A percentile compares a stretch with the other conserved stretches of the same genome.
Conservation (phyloP, 331 rosid genomes). For the Arachis monticola region DNA sequence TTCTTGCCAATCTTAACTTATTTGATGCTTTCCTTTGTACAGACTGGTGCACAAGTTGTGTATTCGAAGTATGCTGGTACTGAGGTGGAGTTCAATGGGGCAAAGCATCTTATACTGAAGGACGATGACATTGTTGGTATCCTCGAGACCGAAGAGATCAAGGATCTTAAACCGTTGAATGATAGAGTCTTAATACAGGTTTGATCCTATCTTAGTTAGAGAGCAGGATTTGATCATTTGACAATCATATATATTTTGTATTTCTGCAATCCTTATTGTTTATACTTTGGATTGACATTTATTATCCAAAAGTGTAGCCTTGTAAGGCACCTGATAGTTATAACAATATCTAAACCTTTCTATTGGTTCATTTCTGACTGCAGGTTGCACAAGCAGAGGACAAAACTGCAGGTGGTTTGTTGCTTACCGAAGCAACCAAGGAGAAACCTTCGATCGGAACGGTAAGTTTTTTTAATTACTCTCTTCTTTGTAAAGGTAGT, state of each 20-base stretch:
- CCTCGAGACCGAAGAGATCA: constrained; percentile 77
- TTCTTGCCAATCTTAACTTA: constrained; percentile 8
- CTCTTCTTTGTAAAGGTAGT: background rate
- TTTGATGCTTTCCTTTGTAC: constrained; percentile 25
- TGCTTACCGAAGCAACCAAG: constrained; percentile 78
- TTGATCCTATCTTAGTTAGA: background rate
- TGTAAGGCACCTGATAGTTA: background rate
- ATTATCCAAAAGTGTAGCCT: background rate
- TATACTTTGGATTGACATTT: background rate
- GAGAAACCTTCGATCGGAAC: constrained; percentile 83
- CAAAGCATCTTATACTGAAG: constrained; percentile 82
- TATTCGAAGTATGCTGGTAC: constrained; percentile 93
- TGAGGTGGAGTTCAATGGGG: constrained; percentile 85
- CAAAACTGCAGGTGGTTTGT: constrained; percentile 75
- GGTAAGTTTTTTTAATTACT: constrained; percentile 40
- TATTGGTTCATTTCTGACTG: constrained; percentile 6
- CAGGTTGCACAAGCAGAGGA: constrained; percentile 79
- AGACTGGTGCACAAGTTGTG: constrained; percentile 80
- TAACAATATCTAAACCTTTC: background rate
- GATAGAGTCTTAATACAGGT: constrained; percentile 89
- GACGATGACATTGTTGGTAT: constrained; percentile 89
- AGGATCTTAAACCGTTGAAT: constrained; percentile 86
- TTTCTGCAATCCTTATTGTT: background rate
- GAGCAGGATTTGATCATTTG: background rate
- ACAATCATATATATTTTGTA: background rate